A percentile compares a stretch with the other conserved stretches of the same genome.
phyloP scores from a whole-genome alignment of 2,329 filamentous ascomycete species.

The Catunica adiposa region DNA sequence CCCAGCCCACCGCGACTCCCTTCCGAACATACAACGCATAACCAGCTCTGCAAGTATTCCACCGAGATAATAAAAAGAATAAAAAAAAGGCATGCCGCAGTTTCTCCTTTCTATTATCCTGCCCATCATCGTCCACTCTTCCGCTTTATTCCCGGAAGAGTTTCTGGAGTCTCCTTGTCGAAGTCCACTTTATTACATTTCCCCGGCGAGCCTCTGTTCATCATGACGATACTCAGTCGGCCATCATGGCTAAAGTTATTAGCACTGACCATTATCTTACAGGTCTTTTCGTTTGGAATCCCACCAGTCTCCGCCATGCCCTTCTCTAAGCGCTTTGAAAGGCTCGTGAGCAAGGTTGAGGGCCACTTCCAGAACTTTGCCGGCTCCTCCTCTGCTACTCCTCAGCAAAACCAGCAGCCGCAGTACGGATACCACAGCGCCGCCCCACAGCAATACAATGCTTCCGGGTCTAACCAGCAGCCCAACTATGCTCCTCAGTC shows the following conservation, averaged over 20 bases:
- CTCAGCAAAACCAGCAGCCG: background rate
- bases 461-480: background rate
- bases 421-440: background rate
- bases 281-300: conserved; percentile 2
- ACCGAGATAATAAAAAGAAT: background rate
- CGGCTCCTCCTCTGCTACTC: background rate
- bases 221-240: background rate
- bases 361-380: conserved; percentile 4
- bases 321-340: conserved; percentile 13
- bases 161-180: background rate
- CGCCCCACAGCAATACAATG: background rate
- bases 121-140: background rate
- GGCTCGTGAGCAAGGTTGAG: conserved; percentile 13
- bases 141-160: too few relatives aligned
- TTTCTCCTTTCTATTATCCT: too few relatives aligned
- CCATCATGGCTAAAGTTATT: background rate
- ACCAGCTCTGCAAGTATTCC: background rate
- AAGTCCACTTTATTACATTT: background rate
- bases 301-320: conserved; percentile 6
- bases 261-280: background rate
- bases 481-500: background rate
- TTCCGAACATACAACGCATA: background rate
- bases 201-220: background rate
- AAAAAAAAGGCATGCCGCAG: background rate
- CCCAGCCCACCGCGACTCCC: background rate